Evolutionary conservation across 106 monocot species (phyloP).

Genomic region (Dioscorea alata): DNA sequence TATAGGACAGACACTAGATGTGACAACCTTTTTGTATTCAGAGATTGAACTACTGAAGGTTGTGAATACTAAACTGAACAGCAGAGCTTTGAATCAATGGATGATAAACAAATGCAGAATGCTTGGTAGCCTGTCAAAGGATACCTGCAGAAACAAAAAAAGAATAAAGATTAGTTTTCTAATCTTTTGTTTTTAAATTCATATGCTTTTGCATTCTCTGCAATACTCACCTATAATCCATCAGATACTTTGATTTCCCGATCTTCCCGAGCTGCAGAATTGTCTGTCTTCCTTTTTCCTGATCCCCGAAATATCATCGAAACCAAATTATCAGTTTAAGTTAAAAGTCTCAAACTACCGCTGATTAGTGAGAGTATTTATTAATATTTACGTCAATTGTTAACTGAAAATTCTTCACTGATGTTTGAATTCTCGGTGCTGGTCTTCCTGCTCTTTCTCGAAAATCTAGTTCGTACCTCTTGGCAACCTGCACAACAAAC

Average conservation of each 20-base stretch:
- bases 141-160: constrained; percentile 40
- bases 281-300: constrained; percentile 77
- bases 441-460: constrained; percentile 67
- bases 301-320: neutral
- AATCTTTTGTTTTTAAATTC: too few relatives aligned
- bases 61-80: constrained; percentile 45
- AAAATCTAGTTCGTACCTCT: constrained; percentile 83
- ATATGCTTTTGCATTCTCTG: neutral
- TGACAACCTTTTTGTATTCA: constrained; percentile 17
- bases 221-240: constrained; percentile 70
- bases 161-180: neutral
- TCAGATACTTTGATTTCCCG: constrained; percentile 58
- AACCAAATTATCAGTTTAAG: neutral
- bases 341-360: neutral
- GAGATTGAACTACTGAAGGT: constrained; percentile 22
- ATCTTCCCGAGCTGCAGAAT: constrained; percentile 79
- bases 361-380: neutral
- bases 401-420: constrained; percentile 91
- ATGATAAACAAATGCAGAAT: constrained; percentile 92
- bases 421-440: constrained; percentile 51
- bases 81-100: constrained; percentile 90
- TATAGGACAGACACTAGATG: neutral
- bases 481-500: constrained; percentile 27
- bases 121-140: constrained; percentile 94
- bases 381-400: constrained; percentile 68